Conservation (phyloP, 2,329 filamentous ascomycete genomes). For the Scedosporium minutisporum region DNA sequence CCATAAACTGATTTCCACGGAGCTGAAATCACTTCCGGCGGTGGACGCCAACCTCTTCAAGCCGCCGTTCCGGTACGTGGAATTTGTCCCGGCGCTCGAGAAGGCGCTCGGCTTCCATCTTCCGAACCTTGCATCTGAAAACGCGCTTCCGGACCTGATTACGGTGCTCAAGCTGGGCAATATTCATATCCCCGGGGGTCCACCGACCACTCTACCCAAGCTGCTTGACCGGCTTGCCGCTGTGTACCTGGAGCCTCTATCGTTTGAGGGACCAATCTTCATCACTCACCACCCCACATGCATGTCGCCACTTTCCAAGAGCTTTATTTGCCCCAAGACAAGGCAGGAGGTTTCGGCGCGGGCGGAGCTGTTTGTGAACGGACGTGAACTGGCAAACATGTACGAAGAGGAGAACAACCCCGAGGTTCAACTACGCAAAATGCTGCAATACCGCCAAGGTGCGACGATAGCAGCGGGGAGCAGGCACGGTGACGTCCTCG, state of each 20-base stretch:
- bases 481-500: slow-evolving; percentile 18
- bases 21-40: slow-evolving; percentile 35
- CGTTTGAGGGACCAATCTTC: slow-evolving; percentile 60
- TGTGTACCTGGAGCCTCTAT: slow-evolving; percentile 69
- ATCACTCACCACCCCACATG: slow-evolving; percentile 84
- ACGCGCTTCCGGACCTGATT: slow-evolving; percentile 50
- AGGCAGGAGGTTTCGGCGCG: slow-evolving; percentile 69
- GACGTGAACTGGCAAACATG: slow-evolving; percentile 83
- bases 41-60: slow-evolving; percentile 31
- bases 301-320: slow-evolving; percentile 86
- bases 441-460: slow-evolving; percentile 43
- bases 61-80: slow-evolving; percentile 55
- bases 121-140: slow-evolving; percentile 47
- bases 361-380: slow-evolving; percentile 73
- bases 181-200: slow-evolving; percentile 56
- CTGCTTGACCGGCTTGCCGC: slow-evolving; percentile 75
- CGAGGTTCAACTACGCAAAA: slow-evolving; percentile 74
- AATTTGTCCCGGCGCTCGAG: slow-evolving; percentile 78
- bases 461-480: slow-evolving; percentile 1
- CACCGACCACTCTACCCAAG: slow-evolving; percentile 47
- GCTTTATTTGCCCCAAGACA: slow-evolving; percentile 59
- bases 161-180: slow-evolving; percentile 45
- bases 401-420: slow-evolving; percentile 98
- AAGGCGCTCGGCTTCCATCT: slow-evolving; percentile 53
- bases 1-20: slow-evolving; percentile 31